phyloP scores from a whole-genome alignment of 2,329 filamentous ascomycete genomes.

The Aspergillus flavus region DNA sequence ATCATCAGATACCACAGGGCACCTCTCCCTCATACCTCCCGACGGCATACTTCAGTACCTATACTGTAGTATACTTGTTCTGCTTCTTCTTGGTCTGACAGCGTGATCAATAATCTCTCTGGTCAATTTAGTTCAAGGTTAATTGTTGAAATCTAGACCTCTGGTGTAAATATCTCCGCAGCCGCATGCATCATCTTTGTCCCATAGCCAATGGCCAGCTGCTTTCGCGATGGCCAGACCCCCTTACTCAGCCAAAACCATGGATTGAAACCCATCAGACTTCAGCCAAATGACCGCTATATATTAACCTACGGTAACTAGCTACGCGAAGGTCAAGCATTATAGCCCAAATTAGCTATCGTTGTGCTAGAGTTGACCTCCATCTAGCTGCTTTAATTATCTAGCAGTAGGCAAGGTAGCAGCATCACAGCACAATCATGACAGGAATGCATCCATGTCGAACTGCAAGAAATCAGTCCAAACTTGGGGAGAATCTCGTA shows the following conservation, averaged over 20 bases:
- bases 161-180: no score
- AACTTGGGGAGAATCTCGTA: background rate
- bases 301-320: background rate
- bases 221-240: no score
- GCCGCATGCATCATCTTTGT: no score
- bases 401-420: background rate
- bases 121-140: no score
- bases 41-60: no score
- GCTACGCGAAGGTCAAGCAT: accelerated
- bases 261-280: background rate
- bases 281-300: background rate
- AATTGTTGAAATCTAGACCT: no score
- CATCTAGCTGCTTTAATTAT: background rate
- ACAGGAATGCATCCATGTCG: background rate
- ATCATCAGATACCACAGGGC: no score
- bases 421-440: background rate
- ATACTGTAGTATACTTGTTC: no score
- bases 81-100: no score
- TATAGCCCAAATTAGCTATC: background rate
- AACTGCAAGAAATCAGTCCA: background rate
- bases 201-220: no score
- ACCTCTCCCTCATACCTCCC: no score
- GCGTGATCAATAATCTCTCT: no score
- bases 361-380: background rate
- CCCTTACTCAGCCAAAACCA: background rate